A percentile compares a stretch with the other conserved stretches of the same genome.
Conservation (phyloP, 352 stramenopile genomes). For the Pythium grandisporangium region DNA sequence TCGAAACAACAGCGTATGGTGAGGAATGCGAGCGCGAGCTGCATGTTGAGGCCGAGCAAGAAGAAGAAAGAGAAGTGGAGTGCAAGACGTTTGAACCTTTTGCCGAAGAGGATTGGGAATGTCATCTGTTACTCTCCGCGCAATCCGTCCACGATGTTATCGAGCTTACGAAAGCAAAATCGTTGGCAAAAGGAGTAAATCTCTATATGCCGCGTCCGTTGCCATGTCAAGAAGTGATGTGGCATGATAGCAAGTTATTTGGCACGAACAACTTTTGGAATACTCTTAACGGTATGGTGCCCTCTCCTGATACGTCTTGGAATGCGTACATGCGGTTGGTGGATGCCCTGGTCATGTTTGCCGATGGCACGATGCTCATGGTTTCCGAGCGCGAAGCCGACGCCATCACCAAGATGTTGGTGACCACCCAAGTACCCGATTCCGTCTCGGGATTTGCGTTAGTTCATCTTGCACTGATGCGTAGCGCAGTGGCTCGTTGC, state of each 20-base stretch:
- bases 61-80: background rate
- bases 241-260: background rate
- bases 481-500: background rate
- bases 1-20: background rate
- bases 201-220: background rate
- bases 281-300: background rate
- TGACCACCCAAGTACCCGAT: background rate
- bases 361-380: slow-evolving; percentile 2
- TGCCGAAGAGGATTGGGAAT: background rate
- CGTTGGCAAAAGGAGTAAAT: background rate
- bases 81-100: background rate
- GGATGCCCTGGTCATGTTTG: slow-evolving; percentile 4
- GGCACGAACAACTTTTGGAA: background rate
- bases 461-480: background rate
- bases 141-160: background rate
- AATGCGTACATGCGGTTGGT: slow-evolving; percentile 22
- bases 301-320: background rate
- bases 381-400: slow-evolving; percentile 9
- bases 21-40: background rate
- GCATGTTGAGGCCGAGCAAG: background rate
- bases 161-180: background rate
- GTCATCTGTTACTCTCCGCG: background rate
- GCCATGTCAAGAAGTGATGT: background rate
- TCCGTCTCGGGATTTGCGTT: background rate
- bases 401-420: slow-evolving; percentile 2